Conservation (phyloP, 179 eudicot species). For the Silene coronaria region DNA sequence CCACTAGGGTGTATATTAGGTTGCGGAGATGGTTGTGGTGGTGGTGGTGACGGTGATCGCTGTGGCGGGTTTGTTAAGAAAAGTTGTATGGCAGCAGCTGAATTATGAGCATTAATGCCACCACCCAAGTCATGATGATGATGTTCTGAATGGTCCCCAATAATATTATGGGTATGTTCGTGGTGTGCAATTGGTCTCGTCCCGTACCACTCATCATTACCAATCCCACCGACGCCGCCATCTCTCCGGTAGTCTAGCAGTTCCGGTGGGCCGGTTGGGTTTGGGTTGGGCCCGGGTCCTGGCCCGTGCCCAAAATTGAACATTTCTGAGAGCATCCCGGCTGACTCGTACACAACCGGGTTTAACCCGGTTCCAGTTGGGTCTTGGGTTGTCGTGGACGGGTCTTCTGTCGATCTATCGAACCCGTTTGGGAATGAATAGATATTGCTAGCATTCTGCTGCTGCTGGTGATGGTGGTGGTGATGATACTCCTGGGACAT, state of each 20-base stretch:
- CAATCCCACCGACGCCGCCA: not conserved
- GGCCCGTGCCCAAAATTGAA: conserved; percentile 58
- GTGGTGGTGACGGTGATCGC: conserved; percentile 39
- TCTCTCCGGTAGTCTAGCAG: not conserved
- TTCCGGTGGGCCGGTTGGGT: not conserved
- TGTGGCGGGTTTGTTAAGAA: conserved; percentile 56
- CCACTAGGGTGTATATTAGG: not conserved
- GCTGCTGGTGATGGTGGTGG: conserved; percentile 28
- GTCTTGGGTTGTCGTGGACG: conserved; percentile 10
- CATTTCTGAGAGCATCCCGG: conserved; percentile 89
- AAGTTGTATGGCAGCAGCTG: conserved; percentile 76
- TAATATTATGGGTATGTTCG: not conserved
- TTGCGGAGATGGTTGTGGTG: conserved; percentile 19
- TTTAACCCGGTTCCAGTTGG: not conserved
- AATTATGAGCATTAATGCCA: conserved; percentile 34
- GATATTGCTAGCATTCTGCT: not conserved
- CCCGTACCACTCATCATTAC: conserved; percentile 25
- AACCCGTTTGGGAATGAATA: conserved; percentile 58
- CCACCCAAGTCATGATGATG: conserved; percentile 23
- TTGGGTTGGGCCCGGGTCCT: conserved; percentile 12
- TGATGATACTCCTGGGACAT: conserved; percentile 55
- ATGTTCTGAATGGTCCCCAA: not conserved
- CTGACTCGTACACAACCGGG: conserved; percentile 39
- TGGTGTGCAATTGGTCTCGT: not conserved
- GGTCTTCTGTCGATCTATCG: conserved; percentile 27